A percentile compares a stretch with the other conserved stretches of the same genome.
These are phyloP conservation scores for Fusarium papillatum DNA, from an alignment of 2,329 filamentous ascomycete species.

Conservation along the genomic window DNA sequence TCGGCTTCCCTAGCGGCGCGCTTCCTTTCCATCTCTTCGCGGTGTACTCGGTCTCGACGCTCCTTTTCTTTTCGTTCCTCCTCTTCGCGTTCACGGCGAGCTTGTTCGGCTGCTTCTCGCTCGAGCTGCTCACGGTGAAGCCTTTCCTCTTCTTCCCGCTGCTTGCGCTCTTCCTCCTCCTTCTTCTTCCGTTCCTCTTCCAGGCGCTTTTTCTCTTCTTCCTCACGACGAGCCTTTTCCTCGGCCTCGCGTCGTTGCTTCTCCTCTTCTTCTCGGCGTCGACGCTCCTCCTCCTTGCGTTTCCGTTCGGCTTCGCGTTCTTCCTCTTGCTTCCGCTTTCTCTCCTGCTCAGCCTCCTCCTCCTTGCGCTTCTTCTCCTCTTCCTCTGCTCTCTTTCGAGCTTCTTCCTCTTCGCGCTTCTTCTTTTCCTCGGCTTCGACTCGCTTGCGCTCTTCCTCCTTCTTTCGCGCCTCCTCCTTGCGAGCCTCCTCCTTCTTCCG, in stretches of 20 bases:
- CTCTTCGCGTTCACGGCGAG: conserved; percentile 64
- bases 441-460: conserved; percentile 49
- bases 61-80: conserved; percentile 66
- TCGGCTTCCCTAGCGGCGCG: conserved; percentile 66
- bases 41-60: conserved; percentile 57
- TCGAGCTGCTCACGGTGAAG: conserved; percentile 59
- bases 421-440: conserved; percentile 47
- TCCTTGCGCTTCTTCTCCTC: conserved; percentile 52
- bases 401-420: conserved; percentile 42
- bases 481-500: conserved; percentile 52
- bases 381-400: conserved; percentile 46
- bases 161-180: conserved; percentile 52
- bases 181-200: conserved; percentile 57
- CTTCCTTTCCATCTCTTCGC: conserved; percentile 63
- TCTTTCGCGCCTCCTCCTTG: conserved; percentile 49
- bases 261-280: conserved; percentile 52
- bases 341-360: conserved; percentile 48
- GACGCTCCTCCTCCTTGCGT: conserved; percentile 53
- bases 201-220: conserved; percentile 51
- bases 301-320: conserved; percentile 52
- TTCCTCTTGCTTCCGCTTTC: conserved; percentile 46
- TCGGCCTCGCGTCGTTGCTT: conserved; percentile 53
- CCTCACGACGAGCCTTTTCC: conserved; percentile 52
- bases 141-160: conserved; percentile 62
- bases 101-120: conserved; percentile 63